Evolutionary conservation across 2,329 filamentous ascomycete genomes (phyloP), one percentile per base, ranked within the genome.

Genomic region (Trichoderma sp.): DNA sequence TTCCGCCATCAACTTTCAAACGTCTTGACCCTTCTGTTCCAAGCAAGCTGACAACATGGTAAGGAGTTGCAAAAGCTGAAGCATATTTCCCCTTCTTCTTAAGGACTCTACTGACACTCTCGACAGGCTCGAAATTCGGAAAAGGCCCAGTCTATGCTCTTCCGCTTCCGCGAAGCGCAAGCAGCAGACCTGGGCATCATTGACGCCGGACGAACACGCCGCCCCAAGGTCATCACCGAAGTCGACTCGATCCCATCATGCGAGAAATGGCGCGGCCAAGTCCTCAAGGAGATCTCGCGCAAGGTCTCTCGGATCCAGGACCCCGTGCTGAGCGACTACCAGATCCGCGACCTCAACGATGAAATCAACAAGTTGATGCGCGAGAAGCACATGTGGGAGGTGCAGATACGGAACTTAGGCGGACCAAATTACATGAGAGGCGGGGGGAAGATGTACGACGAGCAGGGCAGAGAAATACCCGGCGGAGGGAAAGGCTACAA

Each of bases 101-200:
- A 19, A 27, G 5, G 3, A 33, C 52, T 19, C 70, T 75, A 37
- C 75, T 70, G 31, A 31, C n/a, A 0, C 0, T 75, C 53, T 11
- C 24, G 11, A 11, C 21, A 94, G 95, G 94, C 95, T 78, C 95
- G 95, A 78, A 97, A 98, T 82, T 95, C 93, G 57, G 95, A 98
- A 87, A 99, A 98, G 82, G 95, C 96, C 77, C 96, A 99, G 85
- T 97, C 94, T 59, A 99, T 99, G 95, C 95, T 99, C 81, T 99
- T 97, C 85, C 95, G 96, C 86, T 99, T 99, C 86, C 93, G 96
- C 80, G 96, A 97, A 78, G 92, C 95, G 76, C 96, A 98, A 88
- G 95, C 95, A 73, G 93, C 94, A 73, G 94, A 97, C 83, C 88
- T 97, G 59, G 95, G 95, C 77, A 97, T 98, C 81, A 92, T 99